Evolutionary conservation across 1,284 basidiomycete species (phyloP), one percentile per base, ranked within the genome.

Genomic region (Pascua guehoae): DNA sequence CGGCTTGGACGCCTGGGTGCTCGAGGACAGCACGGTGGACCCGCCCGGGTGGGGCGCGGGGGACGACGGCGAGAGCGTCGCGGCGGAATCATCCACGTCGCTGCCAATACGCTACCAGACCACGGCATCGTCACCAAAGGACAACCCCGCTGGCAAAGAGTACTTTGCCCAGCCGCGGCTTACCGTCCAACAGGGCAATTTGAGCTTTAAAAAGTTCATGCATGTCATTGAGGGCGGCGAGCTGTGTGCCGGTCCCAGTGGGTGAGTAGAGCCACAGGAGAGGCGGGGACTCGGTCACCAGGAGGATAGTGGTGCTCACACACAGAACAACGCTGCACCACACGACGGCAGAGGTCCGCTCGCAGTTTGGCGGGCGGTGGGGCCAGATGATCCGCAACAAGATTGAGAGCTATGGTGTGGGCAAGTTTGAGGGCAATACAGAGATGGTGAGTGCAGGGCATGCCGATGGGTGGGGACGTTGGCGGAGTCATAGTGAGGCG

Each of bases 21-120:
- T 94, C 61, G 91, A 95, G 75, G 89, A 94, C 80, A 92, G 88
- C 66, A 87, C 92, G 67, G 89, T 95, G 4, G 69, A 73, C 56
- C 71, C 72, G 0, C 72, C 71, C 0, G 65, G 63, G 7, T 72
- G 71, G 72, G 67, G 4, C 32, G 12, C 18, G 45, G 45, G 14
- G 3, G 18, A 12, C 15, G 10, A 9, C 10, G 49, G 53, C 17
- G 44, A 46, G 15, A 8, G 16, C 2, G 43, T 18, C 12, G 32
- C 47, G 12, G 12, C 38, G 44, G 44, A 32, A 32, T 32, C 24
- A 32, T 32, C 24, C 24, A 32, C 24, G 24, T 32, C 24, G 3
- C 24, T 32, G 24, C 24, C 24, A 32, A 32, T 32, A 32, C 44
- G 37, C 7, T 38, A 46, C 16, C 15, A 52, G 47, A n/a, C 41